Evolutionary conservation across 2,329 filamentous ascomycete species (phyloP).

Genomic region (Tetracladium maxilliforme): DNA sequence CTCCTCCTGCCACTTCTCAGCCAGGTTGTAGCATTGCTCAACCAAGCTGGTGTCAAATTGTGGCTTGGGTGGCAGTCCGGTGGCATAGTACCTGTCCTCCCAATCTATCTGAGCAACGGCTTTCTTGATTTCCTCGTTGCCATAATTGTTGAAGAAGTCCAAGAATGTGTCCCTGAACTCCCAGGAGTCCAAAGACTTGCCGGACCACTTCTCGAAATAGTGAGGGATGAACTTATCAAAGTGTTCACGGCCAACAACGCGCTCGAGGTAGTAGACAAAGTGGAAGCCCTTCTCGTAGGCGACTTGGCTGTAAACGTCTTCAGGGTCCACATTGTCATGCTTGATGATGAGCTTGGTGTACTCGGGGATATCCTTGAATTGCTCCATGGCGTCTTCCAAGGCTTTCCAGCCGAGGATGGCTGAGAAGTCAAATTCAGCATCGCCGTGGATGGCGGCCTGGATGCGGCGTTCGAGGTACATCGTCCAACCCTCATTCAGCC

Average conservation of each 20-base stretch:
- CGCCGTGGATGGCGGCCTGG: conserved; percentile 62
- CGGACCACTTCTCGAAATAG: conserved; percentile 77
- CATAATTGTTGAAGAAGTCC: conserved; percentile 70
- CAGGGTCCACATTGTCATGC: conserved; percentile 81
- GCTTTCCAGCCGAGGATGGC: conserved; percentile 94
- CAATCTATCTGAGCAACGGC: conserved; percentile 69
- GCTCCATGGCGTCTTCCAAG: conserved; percentile 58
- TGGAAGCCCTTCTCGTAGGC: conserved; percentile 86
- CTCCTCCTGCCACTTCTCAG: conserved; percentile 61
- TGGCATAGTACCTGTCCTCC: conserved; percentile 79
- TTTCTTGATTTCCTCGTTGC: conserved; percentile 43
- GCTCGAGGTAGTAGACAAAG: conserved; percentile 84
- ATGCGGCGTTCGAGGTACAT: conserved; percentile 86
- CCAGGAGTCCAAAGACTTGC: conserved; percentile 80
- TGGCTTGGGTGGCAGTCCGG: conserved; percentile 80
- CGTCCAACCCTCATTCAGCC: conserved; percentile 77
- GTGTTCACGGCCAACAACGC: conserved; percentile 66
- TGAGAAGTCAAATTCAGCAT: conserved; percentile 80
- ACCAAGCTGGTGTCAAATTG: conserved; percentile 80
- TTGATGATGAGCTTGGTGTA: conserved; percentile 86
- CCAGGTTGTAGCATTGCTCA: conserved; percentile 70
- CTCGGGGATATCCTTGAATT: conserved; percentile 71
- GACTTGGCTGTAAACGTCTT: conserved; percentile 85
- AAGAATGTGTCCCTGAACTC: conserved; percentile 86
- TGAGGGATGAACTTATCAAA: conserved; percentile 94